Conservation (phyloP, 2,329 filamentous ascomycete species). For the Plenodomus biglobosus region DNA sequence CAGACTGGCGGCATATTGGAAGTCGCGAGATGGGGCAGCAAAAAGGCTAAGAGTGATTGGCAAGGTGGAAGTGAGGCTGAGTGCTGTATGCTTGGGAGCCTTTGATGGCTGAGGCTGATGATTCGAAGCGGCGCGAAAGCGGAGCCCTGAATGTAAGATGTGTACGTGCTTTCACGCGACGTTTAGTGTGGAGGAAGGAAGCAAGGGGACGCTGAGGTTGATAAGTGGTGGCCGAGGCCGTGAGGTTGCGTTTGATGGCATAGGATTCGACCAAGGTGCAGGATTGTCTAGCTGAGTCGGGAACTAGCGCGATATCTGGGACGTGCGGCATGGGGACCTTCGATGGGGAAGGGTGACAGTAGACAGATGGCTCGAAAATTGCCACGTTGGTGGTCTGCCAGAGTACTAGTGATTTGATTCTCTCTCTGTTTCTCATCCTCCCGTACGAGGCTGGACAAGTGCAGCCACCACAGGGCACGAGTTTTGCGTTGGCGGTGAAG, state of each 20-base stretch:
- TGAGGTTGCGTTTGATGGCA: background rate
- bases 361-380: no score
- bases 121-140: background rate
- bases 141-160: background rate
- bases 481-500: background rate
- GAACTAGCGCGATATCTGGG: conserved; percentile 5
- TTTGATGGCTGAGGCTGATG: conserved; percentile 6
- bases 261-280: background rate
- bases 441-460: background rate
- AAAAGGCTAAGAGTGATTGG: conserved; percentile 19
- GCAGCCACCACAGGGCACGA: background rate
- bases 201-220: background rate
- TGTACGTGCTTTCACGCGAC: conserved; percentile 2
- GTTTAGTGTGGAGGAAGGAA: background rate
- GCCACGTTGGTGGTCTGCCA: no score
- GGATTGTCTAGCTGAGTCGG: background rate
- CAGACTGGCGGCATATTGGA: conserved; percentile 53
- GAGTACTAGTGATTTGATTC: conserved; percentile 9
- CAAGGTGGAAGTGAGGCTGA: conserved; percentile 10
- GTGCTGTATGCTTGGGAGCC: conserved; percentile 11
- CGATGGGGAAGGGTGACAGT: no score
- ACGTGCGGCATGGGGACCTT: conserved; percentile 19
- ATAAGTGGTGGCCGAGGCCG: background rate
- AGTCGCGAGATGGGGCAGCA: background rate
- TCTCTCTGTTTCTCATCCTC: no score